Conservation (phyloP, 495 filamentous ascomycete genomes). For the Parachaetomium inaequale region DNA sequence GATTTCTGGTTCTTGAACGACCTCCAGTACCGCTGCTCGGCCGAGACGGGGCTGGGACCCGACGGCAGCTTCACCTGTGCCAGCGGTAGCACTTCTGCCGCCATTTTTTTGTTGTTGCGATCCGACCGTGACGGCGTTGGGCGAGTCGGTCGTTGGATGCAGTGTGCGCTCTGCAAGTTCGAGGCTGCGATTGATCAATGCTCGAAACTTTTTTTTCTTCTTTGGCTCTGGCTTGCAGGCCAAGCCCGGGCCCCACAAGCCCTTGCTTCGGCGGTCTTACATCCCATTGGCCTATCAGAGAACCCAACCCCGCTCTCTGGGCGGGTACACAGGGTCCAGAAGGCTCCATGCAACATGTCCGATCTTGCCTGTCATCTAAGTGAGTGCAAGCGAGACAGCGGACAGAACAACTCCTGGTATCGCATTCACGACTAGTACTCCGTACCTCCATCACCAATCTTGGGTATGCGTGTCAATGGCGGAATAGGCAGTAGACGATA, state of each 20-base stretch:
- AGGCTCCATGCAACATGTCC: neutral
- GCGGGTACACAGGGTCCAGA: neutral
- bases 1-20: conserved; percentile 84
- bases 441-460: too few species aligned
- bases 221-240: conserved; percentile 3
- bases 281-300: neutral
- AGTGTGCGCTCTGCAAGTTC: neutral
- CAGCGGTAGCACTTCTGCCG: conserved; percentile 77
- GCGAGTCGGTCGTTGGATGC: neutral
- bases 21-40: conserved; percentile 91
- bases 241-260: neutral
- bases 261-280: neutral
- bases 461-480: too few species aligned
- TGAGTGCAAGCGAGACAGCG: too few species aligned
- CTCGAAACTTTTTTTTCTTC: conserved; percentile 18
- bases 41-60: conserved; percentile 67
- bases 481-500: too few species aligned
- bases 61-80: conserved; percentile 78
- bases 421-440: neutral
- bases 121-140: conserved; percentile 1
- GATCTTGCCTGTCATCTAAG: neutral
- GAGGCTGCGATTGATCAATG: neutral
- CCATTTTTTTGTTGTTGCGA: conserved; percentile 61
- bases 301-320: neutral
- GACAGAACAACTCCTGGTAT: too few species aligned